phyloP scores from a whole-genome alignment of 495 filamentous ascomycete genomes.

The Talaromyces nanjingensis region DNA sequence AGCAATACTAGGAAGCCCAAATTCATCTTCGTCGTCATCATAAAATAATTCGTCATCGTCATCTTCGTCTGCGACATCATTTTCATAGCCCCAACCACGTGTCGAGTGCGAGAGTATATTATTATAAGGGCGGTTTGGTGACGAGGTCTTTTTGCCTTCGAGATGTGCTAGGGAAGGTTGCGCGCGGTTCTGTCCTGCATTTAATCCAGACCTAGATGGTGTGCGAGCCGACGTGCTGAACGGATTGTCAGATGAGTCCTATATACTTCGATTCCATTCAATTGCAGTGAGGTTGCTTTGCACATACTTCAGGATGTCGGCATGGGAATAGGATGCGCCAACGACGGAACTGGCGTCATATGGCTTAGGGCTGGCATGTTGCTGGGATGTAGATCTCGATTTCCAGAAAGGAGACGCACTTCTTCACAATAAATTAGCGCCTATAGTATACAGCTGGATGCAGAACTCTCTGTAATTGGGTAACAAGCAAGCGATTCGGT shows the following conservation, averaged over 20 bases:
- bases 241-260: slow-evolving; percentile 23
- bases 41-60: slow-evolving; percentile 63
- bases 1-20: slow-evolving; percentile 82
- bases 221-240: slow-evolving; percentile 54
- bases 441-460: background rate
- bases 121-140: slow-evolving; percentile 64
- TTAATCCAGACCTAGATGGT: slow-evolving; percentile 45
- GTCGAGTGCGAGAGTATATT: slow-evolving; percentile 68
- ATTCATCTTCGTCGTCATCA: slow-evolving; percentile 89
- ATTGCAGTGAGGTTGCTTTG: slow-evolving; percentile 9
- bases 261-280: background rate
- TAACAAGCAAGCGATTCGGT: background rate
- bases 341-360: slow-evolving; percentile 74
- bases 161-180: slow-evolving; percentile 50
- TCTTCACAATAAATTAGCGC: slow-evolving; percentile 38
- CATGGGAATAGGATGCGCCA: slow-evolving; percentile 93
- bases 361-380: slow-evolving; percentile 37
- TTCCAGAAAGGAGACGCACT: slow-evolving; percentile 89
- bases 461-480: background rate
- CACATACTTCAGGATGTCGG: slow-evolving; percentile 85
- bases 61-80: slow-evolving; percentile 39
- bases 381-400: slow-evolving; percentile 39
- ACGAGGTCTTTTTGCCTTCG: slow-evolving; percentile 45
- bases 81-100: slow-evolving; percentile 65
- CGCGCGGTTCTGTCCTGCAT: slow-evolving; percentile 19